phyloP scores from a whole-genome alignment of 2,329 filamentous ascomycete species.

The Tolypocladium pustulatum region DNA sequence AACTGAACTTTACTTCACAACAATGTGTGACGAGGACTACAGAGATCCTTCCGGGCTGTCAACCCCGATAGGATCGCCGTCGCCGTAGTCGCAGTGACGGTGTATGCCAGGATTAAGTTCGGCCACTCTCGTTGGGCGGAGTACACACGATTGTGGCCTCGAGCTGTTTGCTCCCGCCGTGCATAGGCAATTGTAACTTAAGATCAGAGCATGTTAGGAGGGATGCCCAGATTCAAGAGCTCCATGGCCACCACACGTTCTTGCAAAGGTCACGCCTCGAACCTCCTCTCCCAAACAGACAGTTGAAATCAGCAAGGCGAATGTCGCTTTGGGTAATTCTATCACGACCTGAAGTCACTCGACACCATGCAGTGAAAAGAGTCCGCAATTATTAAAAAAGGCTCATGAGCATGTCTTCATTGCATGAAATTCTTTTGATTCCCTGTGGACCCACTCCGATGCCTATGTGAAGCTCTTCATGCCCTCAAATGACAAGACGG shows the following conservation, averaged over 20 bases:
- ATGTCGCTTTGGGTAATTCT: not conserved
- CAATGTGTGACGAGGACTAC: not conserved
- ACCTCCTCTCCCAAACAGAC: not conserved
- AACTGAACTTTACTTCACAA: not conserved
- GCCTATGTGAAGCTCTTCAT: conserved; percentile 26
- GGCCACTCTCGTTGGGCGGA: not conserved
- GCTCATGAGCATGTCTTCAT: conserved; percentile 10
- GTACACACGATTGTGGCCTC: not conserved
- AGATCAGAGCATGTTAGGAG: not conserved
- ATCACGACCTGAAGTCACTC: not conserved
- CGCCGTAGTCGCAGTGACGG: not conserved
- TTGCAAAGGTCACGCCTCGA: no score
- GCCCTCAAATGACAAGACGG: conserved; percentile 23
- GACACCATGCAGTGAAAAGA: not conserved
- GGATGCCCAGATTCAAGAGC: not conserved
- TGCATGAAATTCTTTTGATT: conserved; percentile 24
- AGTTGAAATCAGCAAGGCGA: not conserved
- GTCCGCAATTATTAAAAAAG: not conserved
- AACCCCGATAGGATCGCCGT: no score
- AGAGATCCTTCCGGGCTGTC: not conserved
- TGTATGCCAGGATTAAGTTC: not conserved
- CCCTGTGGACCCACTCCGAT: conserved; percentile 27
- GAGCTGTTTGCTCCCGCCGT: not conserved
- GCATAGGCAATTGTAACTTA: not conserved
- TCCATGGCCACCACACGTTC: not conserved